Base-by-base conservation (phyloP, 176 grass and related monocot species). In the Alloteropsis semialata region DNA sequence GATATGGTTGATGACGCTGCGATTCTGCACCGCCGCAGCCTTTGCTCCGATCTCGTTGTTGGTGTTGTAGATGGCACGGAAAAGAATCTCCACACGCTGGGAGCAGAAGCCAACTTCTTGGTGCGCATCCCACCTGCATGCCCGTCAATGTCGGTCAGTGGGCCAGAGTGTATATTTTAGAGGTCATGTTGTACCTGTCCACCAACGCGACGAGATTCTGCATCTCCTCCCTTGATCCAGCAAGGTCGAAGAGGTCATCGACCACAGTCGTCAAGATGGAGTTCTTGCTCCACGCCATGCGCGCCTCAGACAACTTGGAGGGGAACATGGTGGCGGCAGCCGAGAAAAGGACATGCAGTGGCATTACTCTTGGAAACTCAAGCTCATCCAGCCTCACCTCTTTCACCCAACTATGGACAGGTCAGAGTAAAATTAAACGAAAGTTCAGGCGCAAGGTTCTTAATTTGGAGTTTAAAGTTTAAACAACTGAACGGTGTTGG, bases 161-260 rank as follows among this genome's bases (percentile, higher is more conserved):
- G n/a, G n/a, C n/a, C n/a, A n/a, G n/a, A n/a, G n/a, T n/a, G n/a
- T n/a, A n/a, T n/a, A n/a, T n/a, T n/a, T n/a, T n/a, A n/a, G n/a
- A n/a, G n/a, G n/a, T n/a, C n/a, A n/a, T n/a, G n/a, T n/a, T 1
- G 9, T 83, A 95, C 92, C 39, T 90, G 55, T 92, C 82, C 13
- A 90, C 76, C 82, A 95, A 69, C 16, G 65, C n/a, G 8, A 91
- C 71, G 34, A 94, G 79, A 43, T 76, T 86, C 74, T 87, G 64
- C 36, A 91, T 45, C 66, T 94, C 92, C 64, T 91, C 82, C 72
- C 59, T 80, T 41, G 86, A 91, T 51, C 89, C 92, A 24, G 56
- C 92, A 37, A 79, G 21, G 3, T 94, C 92, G 17, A 94, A 94
- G 25, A 94, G 84, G 72, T 94, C 92, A 18, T 94, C 92, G 54